These are phyloP conservation scores for Aphanomyces cochlioides DNA, from an alignment of 352 stramenopile species.

Conservation along the genomic window DNA sequence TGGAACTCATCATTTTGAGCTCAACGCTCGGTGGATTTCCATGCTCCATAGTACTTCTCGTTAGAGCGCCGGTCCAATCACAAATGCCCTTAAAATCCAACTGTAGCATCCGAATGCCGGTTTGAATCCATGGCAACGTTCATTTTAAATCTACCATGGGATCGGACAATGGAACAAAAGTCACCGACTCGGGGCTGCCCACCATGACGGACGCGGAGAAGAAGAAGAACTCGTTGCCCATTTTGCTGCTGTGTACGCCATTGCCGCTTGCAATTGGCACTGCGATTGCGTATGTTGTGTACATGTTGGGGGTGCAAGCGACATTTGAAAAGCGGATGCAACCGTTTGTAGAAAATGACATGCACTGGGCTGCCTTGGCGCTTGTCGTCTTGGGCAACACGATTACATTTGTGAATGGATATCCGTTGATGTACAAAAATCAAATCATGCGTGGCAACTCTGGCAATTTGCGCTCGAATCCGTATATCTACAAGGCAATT, in stretches of 20 bases:
- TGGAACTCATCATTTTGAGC: neutral
- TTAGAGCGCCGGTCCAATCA: too few relatives aligned
- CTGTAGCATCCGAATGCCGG: neutral
- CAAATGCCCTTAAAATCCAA: neutral
- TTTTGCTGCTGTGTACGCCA: neutral
- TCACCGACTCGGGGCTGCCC: slow-evolving; percentile 12
- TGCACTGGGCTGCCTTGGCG: slow-evolving; percentile 19
- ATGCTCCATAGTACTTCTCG: too few relatives aligned
- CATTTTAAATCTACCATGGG: neutral
- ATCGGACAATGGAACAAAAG: slow-evolving; percentile 21
- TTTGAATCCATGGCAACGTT: neutral
- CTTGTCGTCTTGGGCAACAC: slow-evolving; percentile 19
- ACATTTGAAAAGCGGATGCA: slow-evolving; percentile 21
- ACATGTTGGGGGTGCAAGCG: neutral
- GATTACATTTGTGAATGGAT: slow-evolving; percentile 25
- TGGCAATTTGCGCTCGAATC: slow-evolving; percentile 28
- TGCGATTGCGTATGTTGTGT: slow-evolving; percentile 13
- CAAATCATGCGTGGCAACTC: slow-evolving; percentile 21
- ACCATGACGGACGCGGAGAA: slow-evolving; percentile 25
- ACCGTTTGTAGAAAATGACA: neutral
- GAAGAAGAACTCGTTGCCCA: neutral
- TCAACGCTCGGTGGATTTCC: neutral
- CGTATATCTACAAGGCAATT: slow-evolving; percentile 30
- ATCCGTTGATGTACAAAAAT: slow-evolving; percentile 12
- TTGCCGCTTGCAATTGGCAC: slow-evolving; percentile 15